A percentile compares a stretch with the other conserved stretches of the same genome.
phyloP scores from a whole-genome alignment of 2,329 filamentous ascomycete genomes.

The Falciphora oryzae region DNA sequence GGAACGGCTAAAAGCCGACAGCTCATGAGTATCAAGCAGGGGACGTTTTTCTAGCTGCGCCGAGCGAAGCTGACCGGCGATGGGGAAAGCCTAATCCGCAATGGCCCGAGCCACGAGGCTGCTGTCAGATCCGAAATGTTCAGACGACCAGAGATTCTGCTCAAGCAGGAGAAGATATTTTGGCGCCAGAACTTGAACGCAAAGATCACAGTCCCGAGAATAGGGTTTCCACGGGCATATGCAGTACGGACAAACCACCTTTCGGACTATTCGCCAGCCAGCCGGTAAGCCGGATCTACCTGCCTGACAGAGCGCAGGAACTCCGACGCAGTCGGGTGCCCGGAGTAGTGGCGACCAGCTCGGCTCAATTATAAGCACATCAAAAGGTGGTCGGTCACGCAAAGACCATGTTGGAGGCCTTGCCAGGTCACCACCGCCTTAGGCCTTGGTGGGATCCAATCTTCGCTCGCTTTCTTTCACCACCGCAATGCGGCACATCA shows the following conservation, averaged over 20 bases:
- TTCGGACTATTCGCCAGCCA: background rate
- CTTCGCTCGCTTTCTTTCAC: background rate
- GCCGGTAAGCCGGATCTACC: background rate
- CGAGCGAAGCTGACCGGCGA: background rate
- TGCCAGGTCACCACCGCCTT: background rate
- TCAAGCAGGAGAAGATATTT: background rate
- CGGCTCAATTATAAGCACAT: background rate
- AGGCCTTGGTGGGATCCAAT: background rate
- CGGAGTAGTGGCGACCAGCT: background rate
- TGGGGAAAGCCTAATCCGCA: no score
- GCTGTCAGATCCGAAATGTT: no score
- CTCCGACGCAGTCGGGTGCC: no score
- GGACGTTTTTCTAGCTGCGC: no score
- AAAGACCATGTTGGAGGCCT: background rate
- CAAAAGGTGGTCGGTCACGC: no score
- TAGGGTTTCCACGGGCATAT: background rate
- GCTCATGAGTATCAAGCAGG: no score
- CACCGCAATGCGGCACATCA: background rate
- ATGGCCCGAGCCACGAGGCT: no score
- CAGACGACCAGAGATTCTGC: background rate
- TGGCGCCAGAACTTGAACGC: background rate
- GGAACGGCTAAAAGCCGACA: background rate
- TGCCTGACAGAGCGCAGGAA: no score
- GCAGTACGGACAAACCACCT: no score
- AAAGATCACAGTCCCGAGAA: background rate